Conservation (phyloP, 768 basidiomycete genomes). For the Phlegmacium glaucopus region DNA sequence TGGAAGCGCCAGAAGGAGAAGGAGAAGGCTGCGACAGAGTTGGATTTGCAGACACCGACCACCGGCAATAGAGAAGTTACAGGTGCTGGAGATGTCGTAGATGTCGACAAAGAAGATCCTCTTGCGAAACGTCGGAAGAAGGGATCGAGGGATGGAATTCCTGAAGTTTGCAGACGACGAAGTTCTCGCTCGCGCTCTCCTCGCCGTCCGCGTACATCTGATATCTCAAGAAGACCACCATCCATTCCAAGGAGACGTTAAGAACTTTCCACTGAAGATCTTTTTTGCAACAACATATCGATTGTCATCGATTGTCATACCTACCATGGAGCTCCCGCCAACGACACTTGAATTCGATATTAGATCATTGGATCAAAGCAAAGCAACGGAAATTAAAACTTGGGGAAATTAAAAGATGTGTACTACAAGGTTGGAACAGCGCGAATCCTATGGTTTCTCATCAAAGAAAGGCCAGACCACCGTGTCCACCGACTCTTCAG, state of each 20-base stretch:
- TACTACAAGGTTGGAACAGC: neutral
- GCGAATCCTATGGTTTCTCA: slow-evolving; percentile 1
- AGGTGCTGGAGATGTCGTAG: neutral
- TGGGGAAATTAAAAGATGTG: neutral
- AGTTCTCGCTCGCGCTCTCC: slow-evolving; percentile 38
- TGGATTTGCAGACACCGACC: slow-evolving; percentile 32
- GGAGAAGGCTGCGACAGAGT: slow-evolving; percentile 30
- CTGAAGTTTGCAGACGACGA: slow-evolving; percentile 16
- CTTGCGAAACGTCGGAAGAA: slow-evolving; percentile 10
- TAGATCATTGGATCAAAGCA: no score
- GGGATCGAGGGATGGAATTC: slow-evolving; percentile 11
- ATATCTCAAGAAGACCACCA: neutral
- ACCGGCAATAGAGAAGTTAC: slow-evolving; percentile 30
- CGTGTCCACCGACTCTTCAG: neutral
- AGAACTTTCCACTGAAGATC: neutral
- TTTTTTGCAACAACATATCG: neutral
- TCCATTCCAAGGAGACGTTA: neutral
- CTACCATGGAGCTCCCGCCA: no score
- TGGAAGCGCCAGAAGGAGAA: slow-evolving; percentile 72
- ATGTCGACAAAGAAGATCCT: slow-evolving; percentile 6
- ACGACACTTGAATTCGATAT: no score
- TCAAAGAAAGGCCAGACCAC: slow-evolving; percentile 34
- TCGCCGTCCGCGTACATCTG: slow-evolving; percentile 6
- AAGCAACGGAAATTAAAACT: no score
- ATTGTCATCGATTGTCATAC: no score